Conservation (phyloP, 2,329 filamentous ascomycete genomes). For the Xylariaceae sp. region DNA sequence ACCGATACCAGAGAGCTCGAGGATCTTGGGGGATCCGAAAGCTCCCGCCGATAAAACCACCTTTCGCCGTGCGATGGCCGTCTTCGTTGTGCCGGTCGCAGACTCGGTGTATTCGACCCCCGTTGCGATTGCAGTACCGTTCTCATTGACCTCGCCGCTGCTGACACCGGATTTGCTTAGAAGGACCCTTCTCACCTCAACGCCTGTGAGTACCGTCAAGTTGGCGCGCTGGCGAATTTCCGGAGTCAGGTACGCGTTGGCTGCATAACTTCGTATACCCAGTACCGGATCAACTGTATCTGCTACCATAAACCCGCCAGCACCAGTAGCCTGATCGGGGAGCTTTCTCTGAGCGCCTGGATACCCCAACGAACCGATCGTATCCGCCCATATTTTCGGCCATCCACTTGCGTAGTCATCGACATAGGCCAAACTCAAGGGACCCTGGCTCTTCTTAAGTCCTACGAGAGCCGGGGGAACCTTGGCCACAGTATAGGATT, state of each 20-base stretch:
- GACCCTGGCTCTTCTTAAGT: conserved; percentile 4
- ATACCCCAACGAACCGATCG: conserved; percentile 20
- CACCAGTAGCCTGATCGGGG: conserved; percentile 17
- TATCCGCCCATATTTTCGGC: conserved; percentile 13
- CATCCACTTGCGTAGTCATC: neutral
- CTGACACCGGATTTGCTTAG: too few species aligned
- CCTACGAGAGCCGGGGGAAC: too few species aligned
- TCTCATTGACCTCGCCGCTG: too few species aligned
- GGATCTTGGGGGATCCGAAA: conserved; percentile 27
- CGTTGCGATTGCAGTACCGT: neutral
- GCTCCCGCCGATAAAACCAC: conserved; percentile 19
- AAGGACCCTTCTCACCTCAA: neutral
- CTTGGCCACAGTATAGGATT: conserved; percentile 6
- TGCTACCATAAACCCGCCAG: conserved; percentile 4
- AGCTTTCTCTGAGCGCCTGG: conserved; percentile 17
- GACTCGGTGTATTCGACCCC: neutral
- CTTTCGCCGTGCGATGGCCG: conserved; percentile 10
- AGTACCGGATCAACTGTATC: conserved; percentile 24
- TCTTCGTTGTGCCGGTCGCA: neutral
- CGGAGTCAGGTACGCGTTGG: conserved; percentile 21
- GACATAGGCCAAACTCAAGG: neutral
- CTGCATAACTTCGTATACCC: conserved; percentile 25
- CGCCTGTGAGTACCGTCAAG: conserved; percentile 23
- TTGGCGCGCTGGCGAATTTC: conserved; percentile 21
- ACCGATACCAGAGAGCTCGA: conserved; percentile 37